Base-by-base conservation (phyloP, 257 asterid genomes). In the Plantago elongata region DNA sequence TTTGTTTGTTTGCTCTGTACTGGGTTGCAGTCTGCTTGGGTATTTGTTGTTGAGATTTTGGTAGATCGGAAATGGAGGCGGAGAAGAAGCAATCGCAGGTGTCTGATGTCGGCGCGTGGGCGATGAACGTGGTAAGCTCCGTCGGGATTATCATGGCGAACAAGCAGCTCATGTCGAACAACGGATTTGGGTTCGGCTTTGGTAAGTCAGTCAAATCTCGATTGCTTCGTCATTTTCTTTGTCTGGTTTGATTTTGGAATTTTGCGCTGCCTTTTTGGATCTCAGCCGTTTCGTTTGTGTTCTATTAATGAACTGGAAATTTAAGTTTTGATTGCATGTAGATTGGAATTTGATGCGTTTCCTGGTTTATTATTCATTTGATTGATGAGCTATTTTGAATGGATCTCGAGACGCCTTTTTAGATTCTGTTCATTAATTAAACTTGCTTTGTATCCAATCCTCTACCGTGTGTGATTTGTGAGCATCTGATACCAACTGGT, bases 41-140 rank as follows among this genome's bases (percentile, higher is more conserved):
- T 5, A 34, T 3, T 34, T 68, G 60, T 57, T 6, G 71, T 42
- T 8, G 72, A 13, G 76, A 13, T 69, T 34, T 67, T 5, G 48
- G 18, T 38, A 47, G 17, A 27, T 67, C 49, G 15, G 57, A 58
- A 49, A 91, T 91, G 98, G 98, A 88, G 81, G 71, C 57, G 44
- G 95, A 79, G 68, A 91, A 80, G 84, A 88, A 86, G 9, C 38
- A 82, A 16, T 54, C 92, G 27, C 68, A 78, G 13, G 95, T 91
- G 40, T 91, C 98, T 9, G 91, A 91, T 74, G 81, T 86, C 45
- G 96, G 98, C 13, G 98, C 98, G 57, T 91, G 98, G 98, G 98
- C 86, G 37, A 91, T 91, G 98, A 91, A 91, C 67, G 90, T 91
- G 11, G 57, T 91, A 69, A 91, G 98, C 56, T 91, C 98, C 5